These are phyloP conservation scores for Berberis vulgaris DNA, from an alignment of 164 flowering plant species.

Conservation along the genomic window DNA sequence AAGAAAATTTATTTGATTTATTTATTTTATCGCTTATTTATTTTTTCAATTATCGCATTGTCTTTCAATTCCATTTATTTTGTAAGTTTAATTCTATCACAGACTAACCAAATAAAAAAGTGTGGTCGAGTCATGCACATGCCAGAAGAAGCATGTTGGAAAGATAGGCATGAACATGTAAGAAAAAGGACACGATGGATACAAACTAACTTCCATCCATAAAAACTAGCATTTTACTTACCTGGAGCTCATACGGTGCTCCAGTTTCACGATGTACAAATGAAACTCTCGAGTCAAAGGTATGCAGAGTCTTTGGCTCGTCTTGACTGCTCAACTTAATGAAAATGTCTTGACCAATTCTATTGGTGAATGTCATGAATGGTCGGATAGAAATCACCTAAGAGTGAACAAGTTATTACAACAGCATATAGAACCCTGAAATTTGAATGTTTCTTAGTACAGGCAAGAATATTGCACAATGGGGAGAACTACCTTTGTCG, in stretches of 20 bases:
- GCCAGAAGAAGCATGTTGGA: neutral
- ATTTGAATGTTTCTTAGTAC: neutral
- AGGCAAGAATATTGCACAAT: neutral
- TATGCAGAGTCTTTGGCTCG: conserved; percentile 59
- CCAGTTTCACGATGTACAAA: conserved; percentile 42
- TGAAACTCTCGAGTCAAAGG: conserved; percentile 74
- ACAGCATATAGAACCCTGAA: neutral
- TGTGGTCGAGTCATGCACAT: too few species aligned
- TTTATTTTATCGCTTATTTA: too few species aligned
- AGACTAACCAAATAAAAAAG: too few species aligned
- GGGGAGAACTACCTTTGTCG: conserved; percentile 63
- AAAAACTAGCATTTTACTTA: conserved; percentile 12
- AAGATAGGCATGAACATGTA: neutral
- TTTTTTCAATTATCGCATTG: too few species aligned
- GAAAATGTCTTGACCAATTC: conserved; percentile 67
- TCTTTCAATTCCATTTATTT: too few species aligned
- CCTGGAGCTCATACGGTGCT: conserved; percentile 69
- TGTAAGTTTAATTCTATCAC: too few species aligned
- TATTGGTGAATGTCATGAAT: conserved; percentile 87
- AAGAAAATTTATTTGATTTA: too few species aligned
- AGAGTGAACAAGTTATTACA: conserved; percentile 4
- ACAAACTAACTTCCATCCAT: too few species aligned
- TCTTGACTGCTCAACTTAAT: conserved; percentile 64
- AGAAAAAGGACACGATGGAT: too few species aligned
- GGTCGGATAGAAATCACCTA: conserved; percentile 84